A percentile compares a stretch with the other conserved stretches of the same genome.
These are phyloP conservation scores for Aspergillus ochraceus DNA, from an alignment of 2,329 filamentous ascomycete species.

Conservation along the genomic window DNA sequence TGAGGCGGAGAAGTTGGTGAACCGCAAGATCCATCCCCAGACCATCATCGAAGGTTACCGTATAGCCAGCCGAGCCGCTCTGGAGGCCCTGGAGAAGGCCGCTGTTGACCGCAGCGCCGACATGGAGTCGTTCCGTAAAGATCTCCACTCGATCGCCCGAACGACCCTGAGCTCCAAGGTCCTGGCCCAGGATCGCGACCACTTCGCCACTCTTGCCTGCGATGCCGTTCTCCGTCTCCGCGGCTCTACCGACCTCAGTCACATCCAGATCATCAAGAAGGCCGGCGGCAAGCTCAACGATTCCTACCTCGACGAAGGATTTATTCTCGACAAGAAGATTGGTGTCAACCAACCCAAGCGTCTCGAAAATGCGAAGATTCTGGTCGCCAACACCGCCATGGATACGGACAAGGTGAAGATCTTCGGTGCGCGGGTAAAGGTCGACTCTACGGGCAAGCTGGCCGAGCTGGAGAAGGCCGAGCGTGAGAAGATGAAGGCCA, in stretches of 20 bases:
- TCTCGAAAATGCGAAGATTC: slow-evolving; percentile 95
- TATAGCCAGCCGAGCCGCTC: slow-evolving; percentile 88
- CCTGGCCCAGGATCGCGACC: slow-evolving; percentile 85
- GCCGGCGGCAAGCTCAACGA: slow-evolving; percentile 95
- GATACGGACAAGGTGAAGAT: slow-evolving; percentile 99
- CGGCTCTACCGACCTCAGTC: slow-evolving; percentile 87
- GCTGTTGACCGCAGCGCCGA: slow-evolving; percentile 89
- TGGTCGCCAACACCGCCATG: slow-evolving; percentile 98
- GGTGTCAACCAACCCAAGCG: slow-evolving; percentile 98
- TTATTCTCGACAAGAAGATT: slow-evolving; percentile 98
- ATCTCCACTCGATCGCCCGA: slow-evolving; percentile 84
- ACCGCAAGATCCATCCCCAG: slow-evolving; percentile 98
- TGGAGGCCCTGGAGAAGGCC: slow-evolving; percentile 77
- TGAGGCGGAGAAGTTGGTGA: slow-evolving; percentile 94
- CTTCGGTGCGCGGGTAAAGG: slow-evolving; percentile 95
- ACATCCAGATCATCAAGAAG: slow-evolving; percentile 99
- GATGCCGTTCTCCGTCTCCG: slow-evolving; percentile 89
- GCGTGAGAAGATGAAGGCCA: slow-evolving; percentile 98
- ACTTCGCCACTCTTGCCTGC: slow-evolving; percentile 86
- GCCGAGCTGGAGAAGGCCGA: slow-evolving; percentile 98
- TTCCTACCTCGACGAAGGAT: slow-evolving; percentile 96
- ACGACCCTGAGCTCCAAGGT: slow-evolving; percentile 98
- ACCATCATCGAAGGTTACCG: slow-evolving; percentile 99
- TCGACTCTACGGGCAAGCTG: slow-evolving; percentile 91
- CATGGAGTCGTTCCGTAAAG: slow-evolving; percentile 79